Evolutionary conservation across 768 basidiomycete species (phyloP).

Genomic region (Suillus alpinus): DNA sequence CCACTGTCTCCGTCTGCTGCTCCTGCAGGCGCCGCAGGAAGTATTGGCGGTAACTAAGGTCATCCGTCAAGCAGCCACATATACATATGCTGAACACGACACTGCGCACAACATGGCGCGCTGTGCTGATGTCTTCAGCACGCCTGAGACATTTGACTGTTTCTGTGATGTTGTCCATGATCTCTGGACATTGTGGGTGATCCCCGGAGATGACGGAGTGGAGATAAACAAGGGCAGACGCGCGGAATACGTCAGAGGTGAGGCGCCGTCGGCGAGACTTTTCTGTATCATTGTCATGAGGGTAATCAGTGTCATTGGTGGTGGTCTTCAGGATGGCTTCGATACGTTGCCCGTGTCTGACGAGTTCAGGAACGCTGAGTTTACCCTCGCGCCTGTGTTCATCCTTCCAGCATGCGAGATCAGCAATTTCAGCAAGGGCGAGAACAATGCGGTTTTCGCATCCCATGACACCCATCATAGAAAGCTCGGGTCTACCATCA

Average conservation of each 20-base stretch:
- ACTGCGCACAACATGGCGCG: conserved; percentile 64
- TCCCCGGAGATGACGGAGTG: conserved; percentile 76
- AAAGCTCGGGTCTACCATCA: conserved; percentile 44
- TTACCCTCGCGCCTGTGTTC: conserved; percentile 33
- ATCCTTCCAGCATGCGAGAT: conserved; percentile 68
- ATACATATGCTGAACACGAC: conserved; percentile 80
- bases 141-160: conserved; percentile 46
- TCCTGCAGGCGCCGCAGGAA: conserved; percentile 47
- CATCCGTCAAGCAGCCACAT: conserved; percentile 65
- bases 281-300: not conserved
- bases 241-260: conserved; percentile 68
- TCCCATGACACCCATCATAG: conserved; percentile 85
- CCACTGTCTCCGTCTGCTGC: conserved; percentile 53
- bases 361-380: conserved; percentile 62
- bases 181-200: conserved; percentile 62
- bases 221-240: conserved; percentile 71
- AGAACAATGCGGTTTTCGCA: conserved; percentile 79
- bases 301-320: not conserved
- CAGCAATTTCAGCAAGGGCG: conserved; percentile 75
- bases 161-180: conserved; percentile 53
- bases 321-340: conserved; percentile 36
- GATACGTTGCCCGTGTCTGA: conserved; percentile 49
- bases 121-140: conserved; percentile 36
- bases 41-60: conserved; percentile 37
- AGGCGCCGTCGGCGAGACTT: conserved; percentile 37